phyloP scores from a whole-genome alignment of 2,329 filamentous ascomycete genomes.

The Xylaria sp. region DNA sequence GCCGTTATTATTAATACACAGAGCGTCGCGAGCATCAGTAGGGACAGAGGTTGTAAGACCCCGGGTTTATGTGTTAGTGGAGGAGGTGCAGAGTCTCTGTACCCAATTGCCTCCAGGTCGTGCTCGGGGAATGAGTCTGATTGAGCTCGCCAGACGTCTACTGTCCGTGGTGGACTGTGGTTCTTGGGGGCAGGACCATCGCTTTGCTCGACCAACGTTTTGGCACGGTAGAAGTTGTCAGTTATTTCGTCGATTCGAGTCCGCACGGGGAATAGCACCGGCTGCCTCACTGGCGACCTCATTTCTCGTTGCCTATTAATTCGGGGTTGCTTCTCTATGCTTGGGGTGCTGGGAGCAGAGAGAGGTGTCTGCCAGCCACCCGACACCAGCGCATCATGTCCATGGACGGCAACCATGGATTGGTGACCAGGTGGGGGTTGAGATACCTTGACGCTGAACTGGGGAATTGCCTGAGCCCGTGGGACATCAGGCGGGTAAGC shows the following conservation, averaged over 20 bases:
- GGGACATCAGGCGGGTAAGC: conserved; percentile 31
- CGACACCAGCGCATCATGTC: conserved; percentile 25
- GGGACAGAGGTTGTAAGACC: conserved; percentile 74
- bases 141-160: conserved; percentile 49
- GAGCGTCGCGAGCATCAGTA: conserved; percentile 69
- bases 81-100: conserved; percentile 53
- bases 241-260: conserved; percentile 26
- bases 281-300: background rate
- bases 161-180: conserved; percentile 44
- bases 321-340: conserved; percentile 5
- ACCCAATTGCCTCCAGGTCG: conserved; percentile 52
- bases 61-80: conserved; percentile 76
- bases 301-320: conserved; percentile 3
- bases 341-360: conserved; percentile 8
- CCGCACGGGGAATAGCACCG: conserved; percentile 1
- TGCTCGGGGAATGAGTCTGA: conserved; percentile 46
- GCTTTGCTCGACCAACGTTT: conserved; percentile 24
- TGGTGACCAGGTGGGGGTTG: conserved; percentile 25
- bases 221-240: conserved; percentile 27
- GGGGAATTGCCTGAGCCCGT: conserved; percentile 41
- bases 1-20: conserved; percentile 77
- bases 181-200: conserved; percentile 19
- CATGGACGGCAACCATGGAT: conserved; percentile 12
- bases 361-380: conserved; percentile 15
- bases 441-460: conserved; percentile 35